Conservation (phyloP, 164 flowering plant genomes). For the Vitis cinerea region DNA sequence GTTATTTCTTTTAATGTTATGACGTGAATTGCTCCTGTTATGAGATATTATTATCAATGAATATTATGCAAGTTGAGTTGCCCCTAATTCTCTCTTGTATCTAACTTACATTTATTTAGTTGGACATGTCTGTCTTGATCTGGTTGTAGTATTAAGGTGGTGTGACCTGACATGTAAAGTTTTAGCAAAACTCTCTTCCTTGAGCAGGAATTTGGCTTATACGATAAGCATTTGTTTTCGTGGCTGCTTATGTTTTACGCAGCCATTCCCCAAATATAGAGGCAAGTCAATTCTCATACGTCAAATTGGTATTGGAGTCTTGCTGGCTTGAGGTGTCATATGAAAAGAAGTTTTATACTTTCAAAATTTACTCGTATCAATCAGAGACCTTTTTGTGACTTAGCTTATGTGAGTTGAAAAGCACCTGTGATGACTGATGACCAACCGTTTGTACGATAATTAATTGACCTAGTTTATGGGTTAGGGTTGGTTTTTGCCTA, state of each 20-base stretch:
- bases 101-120: neutral
- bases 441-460: too few relatives aligned
- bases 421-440: too few relatives aligned
- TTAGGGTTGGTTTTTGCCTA: too few relatives aligned
- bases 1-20: neutral
- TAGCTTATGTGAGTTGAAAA: too few relatives aligned
- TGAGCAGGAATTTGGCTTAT: neutral
- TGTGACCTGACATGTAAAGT: neutral
- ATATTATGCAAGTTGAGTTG: constrained; percentile 2
- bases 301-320: too few relatives aligned
- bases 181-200: neutral
- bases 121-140: neutral
- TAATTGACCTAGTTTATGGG: too few relatives aligned
- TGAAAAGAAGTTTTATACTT: too few relatives aligned
- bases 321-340: too few relatives aligned
- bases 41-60: neutral
- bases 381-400: too few relatives aligned
- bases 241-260: neutral
- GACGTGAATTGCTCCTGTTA: constrained; percentile 2
- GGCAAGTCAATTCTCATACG: too few relatives aligned
- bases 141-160: neutral
- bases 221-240: neutral
- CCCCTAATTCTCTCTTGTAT: neutral
- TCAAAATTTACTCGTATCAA: too few relatives aligned
- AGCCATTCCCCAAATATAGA: too few relatives aligned